These are phyloP conservation scores for Chlorella sp. DNA, from an alignment of 139 green algal species.

Conservation along the genomic window DNA sequence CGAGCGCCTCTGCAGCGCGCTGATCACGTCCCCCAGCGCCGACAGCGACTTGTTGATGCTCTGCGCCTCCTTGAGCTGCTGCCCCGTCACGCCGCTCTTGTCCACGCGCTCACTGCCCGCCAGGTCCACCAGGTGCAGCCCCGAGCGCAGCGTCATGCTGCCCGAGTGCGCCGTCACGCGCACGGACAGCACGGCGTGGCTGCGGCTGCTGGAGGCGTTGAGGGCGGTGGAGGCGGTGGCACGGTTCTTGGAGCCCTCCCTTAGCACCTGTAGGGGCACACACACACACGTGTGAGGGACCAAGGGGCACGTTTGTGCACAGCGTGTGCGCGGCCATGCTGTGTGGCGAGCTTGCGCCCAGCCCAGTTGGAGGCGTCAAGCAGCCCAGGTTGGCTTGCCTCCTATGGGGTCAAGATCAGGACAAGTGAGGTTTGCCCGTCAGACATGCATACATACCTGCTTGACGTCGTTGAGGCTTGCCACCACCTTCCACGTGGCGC, in stretches of 20 bases:
- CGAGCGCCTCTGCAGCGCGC: conserved; percentile 29
- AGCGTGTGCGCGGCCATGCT: too few relatives aligned
- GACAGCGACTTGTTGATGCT: conserved; percentile 81
- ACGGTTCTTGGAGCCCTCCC: conserved; percentile 32
- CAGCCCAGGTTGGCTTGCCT: too few relatives aligned
- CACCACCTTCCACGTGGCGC: conserved; percentile 21
- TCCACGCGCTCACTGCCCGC: conserved; percentile 40
- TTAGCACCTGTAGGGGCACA: neutral
- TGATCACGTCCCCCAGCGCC: conserved; percentile 51
- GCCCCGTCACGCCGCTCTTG: conserved; percentile 38
- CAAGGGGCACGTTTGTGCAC: too few relatives aligned
- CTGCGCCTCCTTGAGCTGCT: conserved; percentile 65
- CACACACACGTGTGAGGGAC: too few relatives aligned
- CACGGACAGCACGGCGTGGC: conserved; percentile 65
- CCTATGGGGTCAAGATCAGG: too few relatives aligned
- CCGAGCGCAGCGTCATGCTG: neutral
- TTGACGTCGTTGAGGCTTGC: conserved; percentile 14
- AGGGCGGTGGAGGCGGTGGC: conserved; percentile 52
- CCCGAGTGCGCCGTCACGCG: conserved; percentile 34
- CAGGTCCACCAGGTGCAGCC: conserved; percentile 77
- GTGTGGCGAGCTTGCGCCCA: too few relatives aligned
- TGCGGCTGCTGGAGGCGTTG: conserved; percentile 68
- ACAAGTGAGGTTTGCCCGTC: too few relatives aligned
- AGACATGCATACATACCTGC: too few relatives aligned
- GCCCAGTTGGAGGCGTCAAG: too few relatives aligned